These are phyloP conservation scores for Eimeria necatrix DNA, from an alignment of 169 alveolate genomes.

Conservation along the genomic window DNA sequence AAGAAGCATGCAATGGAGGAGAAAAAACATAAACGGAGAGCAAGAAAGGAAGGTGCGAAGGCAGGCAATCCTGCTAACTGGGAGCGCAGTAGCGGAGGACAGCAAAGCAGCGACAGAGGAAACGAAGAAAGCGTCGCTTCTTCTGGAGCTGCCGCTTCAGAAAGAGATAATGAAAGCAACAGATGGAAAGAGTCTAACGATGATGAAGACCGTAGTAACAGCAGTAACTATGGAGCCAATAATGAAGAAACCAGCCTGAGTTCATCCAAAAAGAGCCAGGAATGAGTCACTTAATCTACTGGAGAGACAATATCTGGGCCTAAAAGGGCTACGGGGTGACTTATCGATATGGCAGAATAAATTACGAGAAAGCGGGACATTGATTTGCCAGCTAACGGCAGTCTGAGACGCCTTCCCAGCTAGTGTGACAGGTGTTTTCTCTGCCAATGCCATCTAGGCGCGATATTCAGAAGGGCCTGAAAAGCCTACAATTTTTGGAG, in stretches of 20 bases:
- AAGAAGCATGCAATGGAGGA: constrained; percentile 32
- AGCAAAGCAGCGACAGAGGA: background rate
- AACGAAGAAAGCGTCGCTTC: background rate
- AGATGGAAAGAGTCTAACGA: background rate
- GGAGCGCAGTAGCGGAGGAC: background rate
- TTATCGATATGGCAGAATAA: too few relatives aligned
- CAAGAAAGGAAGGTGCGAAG: background rate
- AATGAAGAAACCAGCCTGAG: background rate
- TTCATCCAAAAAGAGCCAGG: background rate
- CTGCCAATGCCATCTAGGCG: too few relatives aligned
- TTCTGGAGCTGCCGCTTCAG: constrained; percentile 23
- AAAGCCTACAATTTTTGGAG: too few relatives aligned
- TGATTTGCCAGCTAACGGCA: too few relatives aligned
- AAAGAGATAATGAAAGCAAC: background rate
- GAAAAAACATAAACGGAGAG: background rate
- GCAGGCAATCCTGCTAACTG: background rate
- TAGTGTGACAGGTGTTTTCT: too few relatives aligned
- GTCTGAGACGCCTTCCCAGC: too few relatives aligned
- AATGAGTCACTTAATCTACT: too few relatives aligned
- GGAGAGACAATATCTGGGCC: too few relatives aligned
- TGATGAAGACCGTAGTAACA: background rate
- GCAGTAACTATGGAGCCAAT: background rate
- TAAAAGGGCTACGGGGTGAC: too few relatives aligned
- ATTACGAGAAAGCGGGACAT: too few relatives aligned
- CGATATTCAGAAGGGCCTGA: too few relatives aligned